phyloP scores from a whole-genome alignment of 805 yeast genomes.

The Candida tibetensis region DNA sequence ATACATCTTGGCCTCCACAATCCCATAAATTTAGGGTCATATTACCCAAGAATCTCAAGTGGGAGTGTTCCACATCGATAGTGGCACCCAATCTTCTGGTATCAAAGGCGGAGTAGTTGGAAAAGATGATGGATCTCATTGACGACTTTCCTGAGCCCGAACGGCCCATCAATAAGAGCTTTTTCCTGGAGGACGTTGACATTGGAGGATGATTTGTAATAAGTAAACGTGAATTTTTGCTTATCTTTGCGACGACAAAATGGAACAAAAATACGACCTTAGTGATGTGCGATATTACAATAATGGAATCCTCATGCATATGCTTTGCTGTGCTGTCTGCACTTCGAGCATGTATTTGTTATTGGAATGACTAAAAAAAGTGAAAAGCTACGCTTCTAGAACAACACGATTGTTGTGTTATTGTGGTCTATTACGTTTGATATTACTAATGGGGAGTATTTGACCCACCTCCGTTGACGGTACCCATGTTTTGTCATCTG shows the following conservation, averaged over 20 bases:
- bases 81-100: constrained; percentile 95
- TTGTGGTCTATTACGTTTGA: too few species aligned
- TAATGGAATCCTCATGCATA: too few species aligned
- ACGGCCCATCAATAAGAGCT: constrained; percentile 66
- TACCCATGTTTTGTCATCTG: too few species aligned
- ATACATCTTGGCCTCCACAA: constrained; percentile 97
- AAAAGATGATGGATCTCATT: constrained; percentile 93
- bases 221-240: not conserved
- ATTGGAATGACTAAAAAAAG: too few species aligned
- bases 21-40: constrained; percentile 97
- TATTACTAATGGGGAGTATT: too few species aligned
- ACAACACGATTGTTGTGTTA: too few species aligned
- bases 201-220: constrained; percentile 9
- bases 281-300: too few species aligned
- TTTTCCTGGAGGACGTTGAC: constrained; percentile 37
- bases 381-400: too few species aligned
- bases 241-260: not conserved
- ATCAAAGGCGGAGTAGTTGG: constrained; percentile 95
- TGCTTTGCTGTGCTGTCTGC: too few species aligned
- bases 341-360: too few species aligned
- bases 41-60: constrained; percentile 85
- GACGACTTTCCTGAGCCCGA: constrained; percentile 97
- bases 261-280: too few species aligned
- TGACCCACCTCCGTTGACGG: too few species aligned
- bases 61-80: constrained; percentile 97